Evolutionary conservation across 495 filamentous ascomycete species (phyloP), one percentile per base, ranked within the genome.

Genomic region (Penicillium longicatenatum): DNA sequence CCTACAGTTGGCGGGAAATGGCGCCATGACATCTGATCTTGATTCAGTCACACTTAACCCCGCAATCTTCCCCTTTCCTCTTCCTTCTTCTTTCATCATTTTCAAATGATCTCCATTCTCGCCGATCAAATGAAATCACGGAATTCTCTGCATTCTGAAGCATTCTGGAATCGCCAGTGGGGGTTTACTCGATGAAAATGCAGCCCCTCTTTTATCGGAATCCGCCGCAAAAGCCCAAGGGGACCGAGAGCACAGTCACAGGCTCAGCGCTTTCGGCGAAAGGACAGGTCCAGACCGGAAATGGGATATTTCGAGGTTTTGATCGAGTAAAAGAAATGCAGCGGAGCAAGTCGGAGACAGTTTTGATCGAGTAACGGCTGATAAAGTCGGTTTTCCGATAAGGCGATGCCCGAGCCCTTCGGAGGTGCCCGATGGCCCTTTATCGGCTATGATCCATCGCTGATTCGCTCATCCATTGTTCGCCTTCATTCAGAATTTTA

Each of bases 331-430:
- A 43, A 53, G 47, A 50, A 66, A 59, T 43, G 4, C 22, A 29
- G 19, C 57, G 54, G 54, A 47, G 19, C 4, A 52, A 39, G 21
- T 31, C 45, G 45, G 53, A 44, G 43, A 3, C 31, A 61, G 63
- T 69, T 62, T 66, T 46, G 63, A 66, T 69, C 63, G 60, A 63
- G 63, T 63, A 69, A 68, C 17, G 14, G 49, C 50, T 57, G 60
- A 66, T 62, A 59, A 62, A 55, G 39, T 14, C n/a, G 21, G 14
- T 29, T 37, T 56, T 20, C 52, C 50, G 50, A 65, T 57, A 66
- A 60, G 61, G 39, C 39, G 39, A 39, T 35, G 29, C 33, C 35
- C 7, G 41, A 46, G 16, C 37, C 2, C 37, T 17, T 65, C 66
- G 66, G 66, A 69, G 66, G 56, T 66, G 63, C 55, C 66, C 66